Percentiles rank a stretch among this genome's conserved stretches.
phyloP scores from a whole-genome alignment of 1,139 yeast species.

The Groenewaldozyma sp. region DNA sequence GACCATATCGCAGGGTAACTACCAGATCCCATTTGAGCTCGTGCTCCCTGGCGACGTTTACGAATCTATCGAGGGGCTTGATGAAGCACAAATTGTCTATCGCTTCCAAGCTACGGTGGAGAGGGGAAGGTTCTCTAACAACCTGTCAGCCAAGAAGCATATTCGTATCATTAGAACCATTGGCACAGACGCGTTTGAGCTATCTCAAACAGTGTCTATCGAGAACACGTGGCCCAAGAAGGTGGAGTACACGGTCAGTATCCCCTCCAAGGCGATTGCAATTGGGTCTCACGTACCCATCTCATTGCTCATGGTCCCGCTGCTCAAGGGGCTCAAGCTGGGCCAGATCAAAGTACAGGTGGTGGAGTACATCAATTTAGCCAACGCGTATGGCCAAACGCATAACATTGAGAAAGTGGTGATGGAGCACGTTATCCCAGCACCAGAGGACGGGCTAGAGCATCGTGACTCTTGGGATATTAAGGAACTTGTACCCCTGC shows the following conservation, averaged over 20 bases:
- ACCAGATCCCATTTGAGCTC: slow-evolving; percentile 83
- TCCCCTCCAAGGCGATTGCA: slow-evolving; percentile 84
- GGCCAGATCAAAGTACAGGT: slow-evolving; percentile 63
- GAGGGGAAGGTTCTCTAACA: slow-evolving; percentile 65
- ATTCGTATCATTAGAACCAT: slow-evolving; percentile 80
- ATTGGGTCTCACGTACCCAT: slow-evolving; percentile 75
- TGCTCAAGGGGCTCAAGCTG: slow-evolving; percentile 67
- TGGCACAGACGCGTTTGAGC: slow-evolving; percentile 78
- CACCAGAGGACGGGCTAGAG: slow-evolving; percentile 31
- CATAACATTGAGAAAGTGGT: slow-evolving; percentile 45
- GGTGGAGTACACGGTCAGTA: slow-evolving; percentile 79
- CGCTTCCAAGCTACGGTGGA: slow-evolving; percentile 73
- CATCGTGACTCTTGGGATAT: slow-evolving; percentile 72
- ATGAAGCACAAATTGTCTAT: slow-evolving; percentile 75
- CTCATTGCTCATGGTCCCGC: slow-evolving; percentile 63
- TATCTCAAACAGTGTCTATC: slow-evolving; percentile 86
- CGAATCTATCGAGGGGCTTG: slow-evolving; percentile 86
- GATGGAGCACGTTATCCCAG: slow-evolving; percentile 35
- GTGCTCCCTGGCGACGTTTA: slow-evolving; percentile 77
- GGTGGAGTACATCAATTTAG: slow-evolving; percentile 56
- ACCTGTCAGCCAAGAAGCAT: slow-evolving; percentile 59
- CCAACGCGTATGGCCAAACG: slow-evolving; percentile 42
- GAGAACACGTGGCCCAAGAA: slow-evolving; percentile 96
- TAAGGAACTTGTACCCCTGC: slow-evolving; percentile 49
- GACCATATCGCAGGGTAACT: slow-evolving; percentile 56